Conservation (phyloP, 2,329 filamentous ascomycete genomes). For the Raffaelea arxii region DNA sequence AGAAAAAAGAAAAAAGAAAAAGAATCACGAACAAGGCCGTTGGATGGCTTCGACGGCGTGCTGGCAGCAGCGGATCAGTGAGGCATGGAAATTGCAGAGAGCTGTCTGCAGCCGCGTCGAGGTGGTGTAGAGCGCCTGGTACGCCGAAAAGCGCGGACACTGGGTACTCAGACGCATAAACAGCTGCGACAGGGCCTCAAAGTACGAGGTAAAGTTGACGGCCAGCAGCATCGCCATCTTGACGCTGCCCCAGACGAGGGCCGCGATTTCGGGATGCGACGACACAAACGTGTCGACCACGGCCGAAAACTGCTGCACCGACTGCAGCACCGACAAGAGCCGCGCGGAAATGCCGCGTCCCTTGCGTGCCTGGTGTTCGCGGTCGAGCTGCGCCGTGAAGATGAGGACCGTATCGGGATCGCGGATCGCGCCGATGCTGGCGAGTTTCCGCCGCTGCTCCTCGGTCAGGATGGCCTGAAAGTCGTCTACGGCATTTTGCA, state of each 20-base stretch:
- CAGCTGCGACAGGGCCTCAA: neutral
- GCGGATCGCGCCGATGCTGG: neutral
- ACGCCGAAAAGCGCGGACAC: neutral
- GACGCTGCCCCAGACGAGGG: conserved; percentile 1
- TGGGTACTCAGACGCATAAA: neutral
- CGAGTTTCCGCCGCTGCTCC: neutral
- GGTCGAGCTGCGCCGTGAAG: neutral
- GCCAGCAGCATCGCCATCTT: neutral
- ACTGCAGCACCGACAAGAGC: neutral
- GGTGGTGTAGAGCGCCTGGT: neutral
- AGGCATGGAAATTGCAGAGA: neutral
- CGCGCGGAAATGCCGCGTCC: neutral
- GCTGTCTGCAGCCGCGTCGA: neutral
- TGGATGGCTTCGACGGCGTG: neutral
- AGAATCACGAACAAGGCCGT: neutral
- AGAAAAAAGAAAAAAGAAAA: no score
- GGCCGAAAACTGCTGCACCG: neutral
- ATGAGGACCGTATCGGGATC: neutral
- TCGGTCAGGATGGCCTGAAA: neutral
- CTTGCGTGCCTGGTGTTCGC: neutral
- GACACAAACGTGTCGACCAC: neutral
- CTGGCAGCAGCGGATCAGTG: neutral
- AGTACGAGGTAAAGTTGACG: neutral
- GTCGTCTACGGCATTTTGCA: neutral
- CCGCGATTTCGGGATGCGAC: neutral